phyloP scores from a whole-genome alignment of 768 basidiomycete species.

The Lentinula guzmanii region DNA sequence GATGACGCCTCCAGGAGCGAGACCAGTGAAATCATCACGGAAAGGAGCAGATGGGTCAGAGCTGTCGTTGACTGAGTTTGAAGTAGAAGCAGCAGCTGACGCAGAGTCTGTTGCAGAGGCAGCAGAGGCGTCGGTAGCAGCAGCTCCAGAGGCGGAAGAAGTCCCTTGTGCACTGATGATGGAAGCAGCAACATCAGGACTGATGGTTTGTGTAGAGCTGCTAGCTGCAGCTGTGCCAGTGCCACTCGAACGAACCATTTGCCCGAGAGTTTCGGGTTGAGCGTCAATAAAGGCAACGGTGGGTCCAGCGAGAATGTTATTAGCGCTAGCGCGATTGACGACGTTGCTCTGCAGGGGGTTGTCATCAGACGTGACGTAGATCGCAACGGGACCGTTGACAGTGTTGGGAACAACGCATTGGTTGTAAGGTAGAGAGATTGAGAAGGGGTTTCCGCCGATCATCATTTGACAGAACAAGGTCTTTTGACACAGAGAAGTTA shows the following conservation, averaged over 20 bases:
- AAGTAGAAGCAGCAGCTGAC: constrained; percentile 13
- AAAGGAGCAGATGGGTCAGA: constrained; percentile 24
- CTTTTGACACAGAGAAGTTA: constrained; percentile 21
- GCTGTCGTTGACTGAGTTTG: constrained; percentile 11
- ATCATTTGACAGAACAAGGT: constrained; percentile 72
- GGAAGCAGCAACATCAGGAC: constrained; percentile 27
- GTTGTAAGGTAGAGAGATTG: constrained; percentile 53
- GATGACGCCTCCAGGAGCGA: constrained; percentile 32
- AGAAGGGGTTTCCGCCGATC: constrained; percentile 47
- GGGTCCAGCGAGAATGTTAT: constrained; percentile 64
- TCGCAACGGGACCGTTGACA: constrained; percentile 69
- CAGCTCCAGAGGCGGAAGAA: constrained; percentile 10
- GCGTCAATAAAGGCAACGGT: constrained; percentile 62
- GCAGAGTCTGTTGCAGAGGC: constrained; percentile 16
- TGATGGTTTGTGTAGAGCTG: constrained; percentile 21
- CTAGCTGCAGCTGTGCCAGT: constrained; percentile 15
- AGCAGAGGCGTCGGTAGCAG: constrained; percentile 14
- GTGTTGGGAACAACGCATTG: constrained; percentile 60
- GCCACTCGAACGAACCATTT: constrained; percentile 30
- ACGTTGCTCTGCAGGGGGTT: constrained; percentile 63
- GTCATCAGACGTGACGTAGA: constrained; percentile 60
- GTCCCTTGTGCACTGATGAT: constrained; percentile 23
- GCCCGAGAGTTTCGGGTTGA: constrained; percentile 42
- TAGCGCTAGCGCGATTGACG: constrained; percentile 43
- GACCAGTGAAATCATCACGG: constrained; percentile 33